A percentile compares a stretch with the other conserved stretches of the same genome.
Evolutionary conservation across 129 eudicot species (phyloP).

Genomic region (Saposhnikovia divaricata): DNA sequence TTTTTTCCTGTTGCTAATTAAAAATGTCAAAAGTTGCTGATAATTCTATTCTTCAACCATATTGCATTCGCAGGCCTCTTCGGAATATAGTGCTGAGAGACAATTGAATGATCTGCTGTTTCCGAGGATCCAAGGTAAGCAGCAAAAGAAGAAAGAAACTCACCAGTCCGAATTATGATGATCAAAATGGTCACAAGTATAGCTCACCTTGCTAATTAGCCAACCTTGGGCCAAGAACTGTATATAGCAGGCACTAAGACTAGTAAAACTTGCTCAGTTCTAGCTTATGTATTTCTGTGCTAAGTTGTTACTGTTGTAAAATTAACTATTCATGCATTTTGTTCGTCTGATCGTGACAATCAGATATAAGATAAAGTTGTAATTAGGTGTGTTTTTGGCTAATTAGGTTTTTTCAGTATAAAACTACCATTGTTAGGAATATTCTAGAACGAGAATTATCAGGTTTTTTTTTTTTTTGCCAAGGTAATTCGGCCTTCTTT

Average conservation of each 20-base stretch:
- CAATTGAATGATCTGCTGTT: slow-evolving; percentile 75
- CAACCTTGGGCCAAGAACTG: slow-evolving; percentile 29
- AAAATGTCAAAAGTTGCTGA: background rate
- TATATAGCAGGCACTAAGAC: slow-evolving; percentile 37
- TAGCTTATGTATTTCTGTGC: slow-evolving; percentile 7
- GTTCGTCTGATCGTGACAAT: background rate
- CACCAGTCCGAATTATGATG: slow-evolving; percentile 55
- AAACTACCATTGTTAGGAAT: no score
- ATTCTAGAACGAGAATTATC: background rate
- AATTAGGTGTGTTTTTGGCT: background rate
- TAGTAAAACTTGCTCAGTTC: slow-evolving; percentile 22
- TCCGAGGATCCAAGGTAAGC: slow-evolving; percentile 62
- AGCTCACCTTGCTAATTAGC: slow-evolving; percentile 12
- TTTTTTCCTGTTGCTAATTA: background rate
- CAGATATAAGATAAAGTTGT: background rate
- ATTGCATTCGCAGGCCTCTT: slow-evolving; percentile 60
- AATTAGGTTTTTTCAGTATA: background rate
- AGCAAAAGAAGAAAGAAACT: slow-evolving; percentile 76
- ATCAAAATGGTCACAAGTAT: background rate
- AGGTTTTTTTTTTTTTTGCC: no score
- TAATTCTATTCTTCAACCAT: background rate
- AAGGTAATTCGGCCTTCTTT: no score
- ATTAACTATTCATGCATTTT: slow-evolving; percentile 20
- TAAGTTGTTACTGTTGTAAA: slow-evolving; percentile 13
- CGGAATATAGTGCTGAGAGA: slow-evolving; percentile 96